Evolutionary conservation across 768 basidiomycete species (phyloP), one percentile per base, ranked within the genome.

Genomic region (Leccinum disarticulatum): DNA sequence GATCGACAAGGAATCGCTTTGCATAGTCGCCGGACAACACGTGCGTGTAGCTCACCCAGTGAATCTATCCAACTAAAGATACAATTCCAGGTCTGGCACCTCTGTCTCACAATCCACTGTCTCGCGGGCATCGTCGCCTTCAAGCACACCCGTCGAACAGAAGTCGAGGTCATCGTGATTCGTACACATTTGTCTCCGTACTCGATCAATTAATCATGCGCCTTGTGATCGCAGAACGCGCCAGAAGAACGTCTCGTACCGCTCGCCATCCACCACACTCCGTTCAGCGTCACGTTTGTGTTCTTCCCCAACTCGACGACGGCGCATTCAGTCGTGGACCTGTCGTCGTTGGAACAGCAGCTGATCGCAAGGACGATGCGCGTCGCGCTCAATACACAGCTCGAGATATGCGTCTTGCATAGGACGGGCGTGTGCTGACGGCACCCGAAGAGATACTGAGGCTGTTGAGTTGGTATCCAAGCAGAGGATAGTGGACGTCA

Each of bases 1-100:
- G 0, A 81, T 99, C 22, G 97, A 99, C 77, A 90, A 95, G 69
- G 97, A 98, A 71, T 91, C 94, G 1, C 74, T 99, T 15, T 99
- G 97, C 73, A 87, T 99, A 51, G 73, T 95, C 15, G 94, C 96
- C 8, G 95, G 94, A n/a, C 91, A 98, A 72, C 85, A 9, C 68
- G 95, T 93, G 59, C 52, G 84, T 75, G 33, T 27, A 6, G 2
- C 52, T 31, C 9, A 13, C 38, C 13, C 22, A 2, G 28, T 35
- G 6, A 8, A 28, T 22, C 11, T 10, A 13, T 1, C 48, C 36
- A 1, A 46, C 22, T 31, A 31, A 31, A 31, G 30, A 41, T 1
- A 19, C 15, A 52, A 10, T 25, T n/a, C 31, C 68, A 97, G 95
- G 95, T 97, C 13, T 98, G 97, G 94, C 91, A 94, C 69, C 77